Conservation (phyloP, 495 filamentous ascomycete genomes). For the Pyrenula massariospora region DNA sequence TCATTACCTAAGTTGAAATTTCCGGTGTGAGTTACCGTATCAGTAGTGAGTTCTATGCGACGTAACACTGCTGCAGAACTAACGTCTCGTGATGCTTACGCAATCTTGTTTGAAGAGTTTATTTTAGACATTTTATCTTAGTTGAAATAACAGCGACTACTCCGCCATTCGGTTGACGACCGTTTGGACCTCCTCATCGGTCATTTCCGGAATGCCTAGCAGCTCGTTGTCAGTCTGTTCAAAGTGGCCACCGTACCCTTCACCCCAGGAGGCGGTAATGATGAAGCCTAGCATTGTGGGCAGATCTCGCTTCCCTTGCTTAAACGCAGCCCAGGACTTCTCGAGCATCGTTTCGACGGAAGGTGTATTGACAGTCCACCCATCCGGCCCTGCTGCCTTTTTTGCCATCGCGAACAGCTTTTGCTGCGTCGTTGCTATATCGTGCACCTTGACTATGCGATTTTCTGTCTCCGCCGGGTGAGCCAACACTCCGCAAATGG, state of each 20-base stretch:
- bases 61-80: no score
- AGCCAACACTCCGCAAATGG: slow-evolving; percentile 33
- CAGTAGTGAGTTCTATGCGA: no score
- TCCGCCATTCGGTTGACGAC: slow-evolving; percentile 1
- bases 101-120: no score
- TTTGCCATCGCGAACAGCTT: slow-evolving; percentile 39
- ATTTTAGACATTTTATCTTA: no score
- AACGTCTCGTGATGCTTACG: no score
- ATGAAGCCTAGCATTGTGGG: slow-evolving; percentile 23
- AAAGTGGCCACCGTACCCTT: slow-evolving; percentile 30
- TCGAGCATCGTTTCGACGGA: slow-evolving; percentile 29
- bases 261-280: slow-evolving; percentile 26
- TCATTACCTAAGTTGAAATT: no score
- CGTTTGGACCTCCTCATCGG: slow-evolving; percentile 13
- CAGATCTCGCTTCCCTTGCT: slow-evolving; percentile 22
- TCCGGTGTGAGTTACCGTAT: no score
- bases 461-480: slow-evolving; percentile 44
- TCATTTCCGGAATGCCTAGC: slow-evolving; percentile 22
- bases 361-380: slow-evolving; percentile 14
- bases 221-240: slow-evolving; percentile 22
- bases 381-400: slow-evolving; percentile 27
- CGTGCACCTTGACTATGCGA: slow-evolving; percentile 32
- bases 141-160: no score
- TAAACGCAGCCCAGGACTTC: slow-evolving; percentile 24
- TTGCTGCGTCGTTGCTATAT: slow-evolving; percentile 40